These are phyloP conservation scores for Emmonsiellopsis sp. DNA, from an alignment of 2,329 filamentous ascomycete genomes.

Conservation along the genomic window DNA sequence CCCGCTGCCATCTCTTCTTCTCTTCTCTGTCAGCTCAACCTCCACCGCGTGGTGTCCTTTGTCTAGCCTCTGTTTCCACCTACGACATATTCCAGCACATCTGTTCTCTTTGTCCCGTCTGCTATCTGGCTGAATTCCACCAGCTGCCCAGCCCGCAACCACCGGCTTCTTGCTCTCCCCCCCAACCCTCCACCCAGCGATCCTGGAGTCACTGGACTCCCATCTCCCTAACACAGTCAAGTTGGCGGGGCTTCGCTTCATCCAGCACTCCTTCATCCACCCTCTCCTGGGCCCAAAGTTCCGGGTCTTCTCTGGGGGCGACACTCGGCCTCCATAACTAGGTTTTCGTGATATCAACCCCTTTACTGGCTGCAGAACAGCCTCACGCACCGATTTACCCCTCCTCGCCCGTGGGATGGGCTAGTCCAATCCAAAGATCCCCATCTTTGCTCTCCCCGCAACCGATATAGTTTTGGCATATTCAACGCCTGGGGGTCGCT, in stretches of 20 bases:
- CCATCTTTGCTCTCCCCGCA: conserved; percentile 12
- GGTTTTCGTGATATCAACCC: conserved; percentile 28
- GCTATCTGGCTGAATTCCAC: no score
- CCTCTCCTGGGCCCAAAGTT: conserved; percentile 86
- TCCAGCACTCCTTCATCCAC: conserved; percentile 65
- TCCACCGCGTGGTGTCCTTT: not conserved
- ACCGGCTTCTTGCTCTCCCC: not conserved
- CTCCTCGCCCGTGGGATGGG: conserved; percentile 34
- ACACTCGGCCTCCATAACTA: conserved; percentile 97
- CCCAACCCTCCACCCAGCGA: conserved; percentile 18
- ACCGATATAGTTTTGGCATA: conserved; percentile 8
- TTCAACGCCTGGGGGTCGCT: conserved; percentile 7
- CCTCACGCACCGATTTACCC: conserved; percentile 23
- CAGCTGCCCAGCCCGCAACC: not conserved
- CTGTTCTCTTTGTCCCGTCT: not conserved
- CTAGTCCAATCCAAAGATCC: conserved; percentile 27
- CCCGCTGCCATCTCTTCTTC: not conserved
- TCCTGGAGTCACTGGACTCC: conserved; percentile 35
- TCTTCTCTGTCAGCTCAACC: not conserved
- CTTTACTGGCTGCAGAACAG: conserved; percentile 27
- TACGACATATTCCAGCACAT: not conserved
- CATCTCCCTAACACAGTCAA: conserved; percentile 57
- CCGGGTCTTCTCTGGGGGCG: conserved; percentile 94
- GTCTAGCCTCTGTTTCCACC: not conserved
- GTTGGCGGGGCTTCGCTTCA: conserved; percentile 78